A percentile compares a stretch with the other conserved stretches of the same genome.
These are phyloP conservation scores for Planoprotostelium fungivorum DNA, from an alignment of 78 protist species.

Conservation along the genomic window DNA sequence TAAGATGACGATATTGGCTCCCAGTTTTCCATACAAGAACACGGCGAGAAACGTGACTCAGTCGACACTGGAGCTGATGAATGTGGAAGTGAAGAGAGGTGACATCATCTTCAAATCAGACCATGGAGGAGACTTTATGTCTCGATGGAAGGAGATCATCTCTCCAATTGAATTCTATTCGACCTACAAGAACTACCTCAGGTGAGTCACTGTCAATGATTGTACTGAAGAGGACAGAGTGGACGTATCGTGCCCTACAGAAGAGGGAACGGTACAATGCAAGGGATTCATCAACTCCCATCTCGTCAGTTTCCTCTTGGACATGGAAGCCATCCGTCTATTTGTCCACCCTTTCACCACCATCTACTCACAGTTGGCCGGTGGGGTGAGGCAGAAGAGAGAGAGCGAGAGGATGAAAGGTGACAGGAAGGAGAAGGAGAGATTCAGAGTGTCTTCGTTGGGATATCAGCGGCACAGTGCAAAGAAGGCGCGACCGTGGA, in stretches of 20 bases:
- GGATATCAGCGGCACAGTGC: not conserved
- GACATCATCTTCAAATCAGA: too few relatives aligned
- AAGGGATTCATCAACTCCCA: not conserved
- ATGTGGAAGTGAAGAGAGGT: too few relatives aligned
- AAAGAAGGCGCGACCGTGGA: not conserved
- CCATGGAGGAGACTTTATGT: not conserved
- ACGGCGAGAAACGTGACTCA: too few relatives aligned
- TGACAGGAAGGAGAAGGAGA: too few relatives aligned
- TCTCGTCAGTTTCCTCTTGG: not conserved
- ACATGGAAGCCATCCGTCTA: not conserved
- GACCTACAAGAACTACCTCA: not conserved
- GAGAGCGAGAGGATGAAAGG: too few relatives aligned
- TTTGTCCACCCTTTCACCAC: not conserved
- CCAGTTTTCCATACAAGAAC: too few relatives aligned
- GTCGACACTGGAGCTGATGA: too few relatives aligned
- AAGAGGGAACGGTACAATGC: not conserved
- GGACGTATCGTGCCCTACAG: not conserved
- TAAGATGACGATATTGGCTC: too few relatives aligned
- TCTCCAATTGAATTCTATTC: not conserved
- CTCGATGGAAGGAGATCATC: not conserved
- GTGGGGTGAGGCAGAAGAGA: not conserved
- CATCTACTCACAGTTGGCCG: not conserved
- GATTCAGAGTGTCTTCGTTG: not conserved
- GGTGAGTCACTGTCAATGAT: too few relatives aligned
- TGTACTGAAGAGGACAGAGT: too few relatives aligned